A percentile compares a stretch with the other conserved stretches of the same genome.
Evolutionary conservation across 352 stramenopile genomes (phyloP).

Genomic region (Phytophthora tubulina): DNA sequence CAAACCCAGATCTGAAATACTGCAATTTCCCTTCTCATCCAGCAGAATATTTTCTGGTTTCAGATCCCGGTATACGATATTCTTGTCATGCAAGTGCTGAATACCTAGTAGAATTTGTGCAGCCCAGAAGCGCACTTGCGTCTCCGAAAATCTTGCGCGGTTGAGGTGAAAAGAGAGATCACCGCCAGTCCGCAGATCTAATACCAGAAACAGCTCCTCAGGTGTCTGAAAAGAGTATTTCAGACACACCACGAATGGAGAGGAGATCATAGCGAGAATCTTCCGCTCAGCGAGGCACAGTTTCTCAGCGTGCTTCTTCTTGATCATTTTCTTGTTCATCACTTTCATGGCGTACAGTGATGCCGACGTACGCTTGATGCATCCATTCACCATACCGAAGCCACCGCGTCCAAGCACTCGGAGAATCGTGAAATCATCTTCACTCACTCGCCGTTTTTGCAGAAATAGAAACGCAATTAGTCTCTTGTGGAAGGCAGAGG

Average conservation of each 20-base stretch:
- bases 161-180: constrained; percentile 93
- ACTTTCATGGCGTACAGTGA: constrained; percentile 90
- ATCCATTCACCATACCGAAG: constrained; percentile 97
- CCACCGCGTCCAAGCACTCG: constrained; percentile 95
- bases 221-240: constrained; percentile 96
- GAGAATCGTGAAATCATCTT: constrained; percentile 97
- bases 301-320: constrained; percentile 93
- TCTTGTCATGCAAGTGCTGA: constrained; percentile 90
- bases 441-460: constrained; percentile 89
- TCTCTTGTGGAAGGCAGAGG: constrained; percentile 81
- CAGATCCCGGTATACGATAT: constrained; percentile 92
- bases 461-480: constrained; percentile 93
- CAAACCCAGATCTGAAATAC: constrained; percentile 97
- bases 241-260: constrained; percentile 96
- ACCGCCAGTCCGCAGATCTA: constrained; percentile 97
- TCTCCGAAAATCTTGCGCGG: constrained; percentile 72
- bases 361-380: constrained; percentile 94
- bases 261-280: constrained; percentile 79
- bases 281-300: constrained; percentile 81
- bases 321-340: constrained; percentile 91
- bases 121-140: constrained; percentile 83
- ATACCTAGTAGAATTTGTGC: constrained; percentile 80
- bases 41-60: constrained; percentile 93
- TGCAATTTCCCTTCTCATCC: constrained; percentile 95
- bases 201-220: constrained; percentile 96